A percentile compares a stretch with the other conserved stretches of the same genome.
Conservation (phyloP, 1,284 basidiomycete species). For the Trametes pubescens region DNA sequence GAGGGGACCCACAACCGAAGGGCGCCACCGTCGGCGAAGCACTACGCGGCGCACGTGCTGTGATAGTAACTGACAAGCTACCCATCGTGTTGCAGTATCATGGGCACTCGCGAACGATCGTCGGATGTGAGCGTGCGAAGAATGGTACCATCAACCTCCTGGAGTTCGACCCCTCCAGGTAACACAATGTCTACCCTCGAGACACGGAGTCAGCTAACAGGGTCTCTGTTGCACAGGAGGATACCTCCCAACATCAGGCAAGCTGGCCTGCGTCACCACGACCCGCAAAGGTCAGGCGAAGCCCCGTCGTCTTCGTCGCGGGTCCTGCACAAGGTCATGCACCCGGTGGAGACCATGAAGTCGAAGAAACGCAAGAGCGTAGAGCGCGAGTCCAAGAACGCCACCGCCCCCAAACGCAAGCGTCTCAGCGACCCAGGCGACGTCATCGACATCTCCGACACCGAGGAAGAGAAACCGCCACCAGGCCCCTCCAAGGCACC, state of each 20-base stretch:
- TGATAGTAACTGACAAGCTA: slow-evolving; percentile 69
- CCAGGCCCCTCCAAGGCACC: neutral
- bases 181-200: slow-evolving; percentile 32
- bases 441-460: slow-evolving; percentile 49
- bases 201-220: neutral
- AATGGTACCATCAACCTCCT: slow-evolving; percentile 70
- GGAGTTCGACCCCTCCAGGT: slow-evolving; percentile 83
- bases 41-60: slow-evolving; percentile 54
- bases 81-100: slow-evolving; percentile 83
- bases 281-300: slow-evolving; percentile 6
- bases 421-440: slow-evolving; percentile 33
- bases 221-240: slow-evolving; percentile 20
- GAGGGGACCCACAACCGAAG: slow-evolving; percentile 37
- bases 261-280: slow-evolving; percentile 42
- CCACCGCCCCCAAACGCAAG: slow-evolving; percentile 41
- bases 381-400: slow-evolving; percentile 9
- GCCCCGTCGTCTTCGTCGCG: slow-evolving; percentile 24
- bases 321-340: slow-evolving; percentile 32
- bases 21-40: slow-evolving; percentile 54
- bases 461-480: slow-evolving; percentile 32
- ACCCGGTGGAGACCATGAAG: slow-evolving; percentile 33
- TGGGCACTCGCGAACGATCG: slow-evolving; percentile 86
- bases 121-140: slow-evolving; percentile 79
- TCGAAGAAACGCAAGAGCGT: slow-evolving; percentile 38
- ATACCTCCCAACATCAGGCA: slow-evolving; percentile 41